These are phyloP conservation scores for Pluteus cervinus DNA, from an alignment of 768 basidiomycete species.

Conservation along the genomic window DNA sequence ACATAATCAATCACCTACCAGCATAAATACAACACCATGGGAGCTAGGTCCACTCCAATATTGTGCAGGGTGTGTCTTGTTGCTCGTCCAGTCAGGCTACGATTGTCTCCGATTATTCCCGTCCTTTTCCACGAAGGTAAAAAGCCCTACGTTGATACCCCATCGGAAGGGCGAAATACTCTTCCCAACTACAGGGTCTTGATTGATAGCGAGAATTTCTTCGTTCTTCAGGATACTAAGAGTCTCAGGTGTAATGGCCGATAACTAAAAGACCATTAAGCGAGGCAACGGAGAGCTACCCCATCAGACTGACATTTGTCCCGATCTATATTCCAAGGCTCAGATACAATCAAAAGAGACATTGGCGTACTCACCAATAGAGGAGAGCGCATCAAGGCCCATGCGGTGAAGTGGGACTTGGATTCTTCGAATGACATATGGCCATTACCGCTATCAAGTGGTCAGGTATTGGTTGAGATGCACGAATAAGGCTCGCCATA, in stretches of 20 bases:
- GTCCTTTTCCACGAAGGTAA: background rate
- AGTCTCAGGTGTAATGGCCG: constrained; percentile 39
- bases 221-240: constrained; percentile 53
- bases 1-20: constrained; percentile 31
- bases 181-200: constrained; percentile 56
- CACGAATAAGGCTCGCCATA: background rate
- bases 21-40: constrained; percentile 64
- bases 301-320: constrained; percentile 24
- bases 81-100: constrained; percentile 36
- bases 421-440: constrained; percentile 54
- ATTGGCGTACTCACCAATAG: constrained; percentile 26
- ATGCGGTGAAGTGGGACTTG: constrained; percentile 68
- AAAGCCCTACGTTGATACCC: constrained; percentile 53
- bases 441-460: constrained; percentile 49
- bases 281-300: background rate
- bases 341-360: background rate
- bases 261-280: constrained; percentile 35
- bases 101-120: background rate
- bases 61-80: constrained; percentile 52
- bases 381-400: constrained; percentile 68
- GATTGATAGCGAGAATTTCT: constrained; percentile 66
- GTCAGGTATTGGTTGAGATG: constrained; percentile 4
- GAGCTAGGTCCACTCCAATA: constrained; percentile 66
- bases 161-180: constrained; percentile 63
- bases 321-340: too few relatives aligned